These are phyloP conservation scores for Xylariaceae sp. DNA, from an alignment of 2,329 filamentous ascomycete genomes.

Conservation along the genomic window DNA sequence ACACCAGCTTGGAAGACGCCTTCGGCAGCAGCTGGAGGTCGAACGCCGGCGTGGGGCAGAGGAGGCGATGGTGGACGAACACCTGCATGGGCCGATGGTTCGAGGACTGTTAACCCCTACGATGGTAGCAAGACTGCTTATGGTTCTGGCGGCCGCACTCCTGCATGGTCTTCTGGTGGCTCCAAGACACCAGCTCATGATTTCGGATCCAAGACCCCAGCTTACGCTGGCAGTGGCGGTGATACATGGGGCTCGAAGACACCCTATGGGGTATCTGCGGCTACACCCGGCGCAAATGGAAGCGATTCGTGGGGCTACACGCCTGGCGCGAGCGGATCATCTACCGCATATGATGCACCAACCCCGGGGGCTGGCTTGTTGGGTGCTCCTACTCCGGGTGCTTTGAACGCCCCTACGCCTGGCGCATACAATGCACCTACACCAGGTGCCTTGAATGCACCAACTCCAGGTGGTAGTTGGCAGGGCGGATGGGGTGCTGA, in stretches of 20 bases:
- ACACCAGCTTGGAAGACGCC: slow-evolving; percentile 78
- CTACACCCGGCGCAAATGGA: slow-evolving; percentile 63
- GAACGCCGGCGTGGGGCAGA: slow-evolving; percentile 68
- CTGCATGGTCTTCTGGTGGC: slow-evolving; percentile 75
- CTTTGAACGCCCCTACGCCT: slow-evolving; percentile 73
- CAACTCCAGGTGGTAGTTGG: slow-evolving; percentile 71
- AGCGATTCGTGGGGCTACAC: slow-evolving; percentile 67
- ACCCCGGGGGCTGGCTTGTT: slow-evolving; percentile 64
- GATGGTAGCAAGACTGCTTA: slow-evolving; percentile 80
- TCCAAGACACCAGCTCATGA: slow-evolving; percentile 73
- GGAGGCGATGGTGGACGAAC: slow-evolving; percentile 65
- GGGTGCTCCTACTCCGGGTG: slow-evolving; percentile 66
- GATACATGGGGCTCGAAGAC: slow-evolving; percentile 79
- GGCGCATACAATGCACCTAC: slow-evolving; percentile 71
- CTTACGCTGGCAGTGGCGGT: slow-evolving; percentile 55
- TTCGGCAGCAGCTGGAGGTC: slow-evolving; percentile 60
- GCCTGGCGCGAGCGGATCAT: slow-evolving; percentile 53
- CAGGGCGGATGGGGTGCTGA: slow-evolving; percentile 65
- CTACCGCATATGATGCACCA: slow-evolving; percentile 69
- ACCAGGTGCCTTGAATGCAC: slow-evolving; percentile 65
- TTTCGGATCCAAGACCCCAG: slow-evolving; percentile 74
- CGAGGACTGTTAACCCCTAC: slow-evolving; percentile 71
- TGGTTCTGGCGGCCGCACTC: slow-evolving; percentile 73
- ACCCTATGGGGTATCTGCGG: slow-evolving; percentile 69
- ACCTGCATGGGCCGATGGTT: slow-evolving; percentile 73